Base-by-base conservation (phyloP, 306 rosid genomes). In the Argentina anserina region DNA sequence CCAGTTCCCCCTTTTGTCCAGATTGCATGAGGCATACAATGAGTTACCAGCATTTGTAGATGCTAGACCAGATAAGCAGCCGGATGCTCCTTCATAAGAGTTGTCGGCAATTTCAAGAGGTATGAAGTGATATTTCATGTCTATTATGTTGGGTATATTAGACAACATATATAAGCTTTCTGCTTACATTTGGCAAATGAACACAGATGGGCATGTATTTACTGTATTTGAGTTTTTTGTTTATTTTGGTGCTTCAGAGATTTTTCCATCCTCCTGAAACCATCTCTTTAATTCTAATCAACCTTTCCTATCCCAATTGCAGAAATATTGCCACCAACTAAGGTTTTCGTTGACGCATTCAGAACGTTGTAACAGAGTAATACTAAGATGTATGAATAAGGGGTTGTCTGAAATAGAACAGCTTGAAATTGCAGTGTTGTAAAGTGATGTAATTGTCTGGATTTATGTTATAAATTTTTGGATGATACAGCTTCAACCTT, bases 31-130 rank as follows among this genome's bases (percentile, higher is more conserved):
- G 78, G 79, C 88, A 53, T 93, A 93, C 85, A 50, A 56, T 43
- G 81, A 78, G 47, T 65, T 79, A 63, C 87, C 89, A 14, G 96
- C 85, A 55, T 89, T 89, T 75, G 76, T 50, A 67, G 89, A 89
- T 67, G 92, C 97, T 59, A 75, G 61, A 66, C 96, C 94, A 13
- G 87, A 86, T 66, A 83, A 83, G 58, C 97, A 93, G 81, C 96
- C 93, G 21, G 97, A 93, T 70, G 79, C 83, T 81, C 74, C 79
- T 45, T 39, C 83, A 28, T 47, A 52, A 59, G 60, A 78, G 79
- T 47, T 77, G 74, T 59, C 62, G 25, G 65, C 74, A 53, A 29
- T 73, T 69, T 72, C n/a, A n/a, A 63, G 9, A 52, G 76, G 78
- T 77, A 52, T 52, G 75, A 26, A 71, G 36, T 56, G 5, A 26